Evolutionary conservation across 768 basidiomycete genomes (phyloP).

Genomic region (Termitomyces sp.): DNA sequence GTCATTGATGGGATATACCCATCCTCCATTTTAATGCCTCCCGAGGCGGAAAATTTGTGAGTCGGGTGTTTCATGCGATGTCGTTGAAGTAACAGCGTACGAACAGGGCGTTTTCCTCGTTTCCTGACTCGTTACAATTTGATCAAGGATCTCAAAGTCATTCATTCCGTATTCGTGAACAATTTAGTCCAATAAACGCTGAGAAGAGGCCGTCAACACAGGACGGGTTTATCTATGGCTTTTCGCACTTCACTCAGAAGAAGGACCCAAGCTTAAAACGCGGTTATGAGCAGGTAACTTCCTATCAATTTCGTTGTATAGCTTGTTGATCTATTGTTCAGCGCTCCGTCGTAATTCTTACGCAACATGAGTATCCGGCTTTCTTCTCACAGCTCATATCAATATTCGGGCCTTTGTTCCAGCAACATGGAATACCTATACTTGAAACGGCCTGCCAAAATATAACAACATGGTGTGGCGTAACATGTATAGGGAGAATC

Average conservation of each 20-base stretch:
- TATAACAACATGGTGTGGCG: constrained; percentile 74
- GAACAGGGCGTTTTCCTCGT: constrained; percentile 82
- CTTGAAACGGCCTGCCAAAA: constrained; percentile 85
- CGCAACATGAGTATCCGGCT: constrained; percentile 77
- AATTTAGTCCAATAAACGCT: constrained; percentile 20
- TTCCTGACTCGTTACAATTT: constrained; percentile 86
- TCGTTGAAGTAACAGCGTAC: constrained; percentile 5
- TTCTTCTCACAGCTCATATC: constrained; percentile 69
- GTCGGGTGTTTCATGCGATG: constrained; percentile 20
- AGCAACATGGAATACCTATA: constrained; percentile 72
- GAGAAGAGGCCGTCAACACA: constrained; percentile 33
- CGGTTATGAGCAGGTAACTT: constrained; percentile 72
- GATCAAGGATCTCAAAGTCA: constrained; percentile 82
- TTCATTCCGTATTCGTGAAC: constrained; percentile 79
- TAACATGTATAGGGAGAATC: constrained; percentile 1
- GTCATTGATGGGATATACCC: constrained; percentile 71
- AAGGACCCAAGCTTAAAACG: constrained; percentile 64
- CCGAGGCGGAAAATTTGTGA: constrained; percentile 83
- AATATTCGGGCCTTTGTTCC: constrained; percentile 72
- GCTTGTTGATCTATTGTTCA: constrained; percentile 21
- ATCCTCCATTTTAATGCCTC: constrained; percentile 54
- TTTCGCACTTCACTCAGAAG: constrained; percentile 70
- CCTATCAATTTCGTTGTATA: constrained; percentile 1
- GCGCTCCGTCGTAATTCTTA: constrained; percentile 80
- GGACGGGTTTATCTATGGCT: constrained; percentile 77